phyloP scores from a whole-genome alignment of 495 filamentous ascomycete species.

The Penicillium maclennaniae region DNA sequence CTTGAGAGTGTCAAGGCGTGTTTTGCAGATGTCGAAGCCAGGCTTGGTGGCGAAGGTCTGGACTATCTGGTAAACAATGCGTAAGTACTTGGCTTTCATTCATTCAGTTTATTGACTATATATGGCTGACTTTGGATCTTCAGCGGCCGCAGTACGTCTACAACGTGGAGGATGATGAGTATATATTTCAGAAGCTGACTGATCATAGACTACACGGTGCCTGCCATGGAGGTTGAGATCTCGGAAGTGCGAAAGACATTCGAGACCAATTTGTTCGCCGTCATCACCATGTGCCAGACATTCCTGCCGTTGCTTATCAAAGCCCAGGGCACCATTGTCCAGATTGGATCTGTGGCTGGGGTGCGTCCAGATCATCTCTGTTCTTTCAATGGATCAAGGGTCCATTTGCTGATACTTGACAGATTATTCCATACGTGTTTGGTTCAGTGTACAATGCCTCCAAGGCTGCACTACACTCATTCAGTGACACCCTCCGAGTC shows the following conservation, averaged over 20 bases:
- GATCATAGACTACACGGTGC: slow-evolving; percentile 53
- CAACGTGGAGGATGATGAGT: background rate
- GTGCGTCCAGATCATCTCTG: slow-evolving; percentile 18
- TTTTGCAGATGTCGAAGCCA: slow-evolving; percentile 37
- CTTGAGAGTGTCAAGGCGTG: slow-evolving; percentile 43
- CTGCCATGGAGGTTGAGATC: slow-evolving; percentile 53
- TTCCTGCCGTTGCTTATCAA: slow-evolving; percentile 57
- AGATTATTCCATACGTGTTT: slow-evolving; percentile 53
- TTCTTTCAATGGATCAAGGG: background rate
- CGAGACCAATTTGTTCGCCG: slow-evolving; percentile 56
- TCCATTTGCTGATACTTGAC: background rate
- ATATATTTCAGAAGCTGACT: slow-evolving; percentile 3
- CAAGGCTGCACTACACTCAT: slow-evolving; percentile 61
- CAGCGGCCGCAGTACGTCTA: slow-evolving; percentile 38
- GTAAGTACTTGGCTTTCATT: slow-evolving; percentile 23
- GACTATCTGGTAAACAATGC: slow-evolving; percentile 64
- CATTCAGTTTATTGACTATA: background rate
- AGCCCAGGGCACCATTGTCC: slow-evolving; percentile 58
- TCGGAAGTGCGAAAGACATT: slow-evolving; percentile 50
- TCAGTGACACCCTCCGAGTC: slow-evolving; percentile 57
- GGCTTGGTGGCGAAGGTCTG: slow-evolving; percentile 43
- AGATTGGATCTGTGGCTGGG: slow-evolving; percentile 55
- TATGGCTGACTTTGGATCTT: slow-evolving; percentile 7
- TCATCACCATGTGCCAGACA: slow-evolving; percentile 56
- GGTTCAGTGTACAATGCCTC: slow-evolving; percentile 59